A percentile compares a stretch with the other conserved stretches of the same genome.
Conservation (phyloP, 2,329 filamentous ascomycete species). For the Volutella citrinella region DNA sequence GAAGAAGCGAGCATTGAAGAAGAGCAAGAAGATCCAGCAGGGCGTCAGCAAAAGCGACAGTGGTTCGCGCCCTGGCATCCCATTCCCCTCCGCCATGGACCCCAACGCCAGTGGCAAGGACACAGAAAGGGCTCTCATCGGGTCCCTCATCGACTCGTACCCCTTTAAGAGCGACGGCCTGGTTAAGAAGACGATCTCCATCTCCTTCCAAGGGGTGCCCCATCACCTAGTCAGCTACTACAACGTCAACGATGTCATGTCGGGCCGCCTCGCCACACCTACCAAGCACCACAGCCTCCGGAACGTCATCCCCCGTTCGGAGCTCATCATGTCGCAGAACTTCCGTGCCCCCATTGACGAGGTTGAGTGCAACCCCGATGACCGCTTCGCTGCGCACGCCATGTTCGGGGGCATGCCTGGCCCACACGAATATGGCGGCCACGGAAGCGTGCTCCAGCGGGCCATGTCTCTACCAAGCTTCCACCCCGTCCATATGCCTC, state of each 20-base stretch:
- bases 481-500: constrained; percentile 10
- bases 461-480: constrained; percentile 23
- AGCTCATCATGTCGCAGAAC: constrained; percentile 60
- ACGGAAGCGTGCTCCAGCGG: constrained; percentile 21
- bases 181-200: constrained; percentile 90
- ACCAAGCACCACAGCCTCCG: constrained; percentile 39
- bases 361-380: constrained; percentile 34
- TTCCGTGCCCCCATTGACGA: constrained; percentile 67
- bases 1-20: constrained; percentile 81
- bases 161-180: constrained; percentile 79
- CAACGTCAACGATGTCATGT: constrained; percentile 72
- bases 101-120: constrained; percentile 24
- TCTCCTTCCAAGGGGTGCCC: constrained; percentile 68
- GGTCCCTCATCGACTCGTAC: constrained; percentile 86
- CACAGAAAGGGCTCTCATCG: constrained; percentile 54
- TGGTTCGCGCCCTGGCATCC: constrained; percentile 20
- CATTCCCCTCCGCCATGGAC: constrained; percentile 13
- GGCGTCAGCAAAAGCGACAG: constrained; percentile 35
- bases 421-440: constrained; percentile 11
- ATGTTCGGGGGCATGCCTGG: constrained; percentile 11
- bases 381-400: constrained; percentile 3
- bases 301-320: constrained; percentile 51
- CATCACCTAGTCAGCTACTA: constrained; percentile 93
- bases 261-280: constrained; percentile 57
- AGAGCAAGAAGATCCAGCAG: constrained; percentile 44